Percentiles rank a stretch among this genome's conserved stretches.
These are phyloP conservation scores for Ophiocordyceps robertsii DNA, from an alignment of 2,329 filamentous ascomycete species.

Conservation along the genomic window DNA sequence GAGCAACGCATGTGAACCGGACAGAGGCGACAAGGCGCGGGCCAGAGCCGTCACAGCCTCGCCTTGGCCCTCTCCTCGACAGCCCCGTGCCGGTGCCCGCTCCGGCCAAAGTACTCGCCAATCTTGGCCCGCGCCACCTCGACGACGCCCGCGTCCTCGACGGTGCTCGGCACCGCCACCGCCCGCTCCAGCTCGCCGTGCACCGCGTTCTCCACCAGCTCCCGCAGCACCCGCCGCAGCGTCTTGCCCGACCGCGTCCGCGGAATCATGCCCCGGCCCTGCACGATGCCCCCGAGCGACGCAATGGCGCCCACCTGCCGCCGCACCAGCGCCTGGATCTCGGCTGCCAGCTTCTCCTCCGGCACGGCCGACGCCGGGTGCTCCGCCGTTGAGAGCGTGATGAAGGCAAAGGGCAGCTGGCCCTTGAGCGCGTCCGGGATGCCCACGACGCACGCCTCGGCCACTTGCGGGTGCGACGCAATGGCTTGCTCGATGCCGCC, in stretches of 20 bases:
- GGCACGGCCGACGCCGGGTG: slow-evolving; percentile 39
- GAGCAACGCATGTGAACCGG: no score
- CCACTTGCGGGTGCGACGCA: slow-evolving; percentile 62
- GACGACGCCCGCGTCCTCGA: slow-evolving; percentile 68
- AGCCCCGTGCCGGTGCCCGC: slow-evolving; percentile 24
- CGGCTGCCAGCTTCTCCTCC: slow-evolving; percentile 29
- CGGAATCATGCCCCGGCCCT: slow-evolving; percentile 76
- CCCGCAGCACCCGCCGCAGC: slow-evolving; percentile 64
- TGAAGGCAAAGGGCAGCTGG: slow-evolving; percentile 82
- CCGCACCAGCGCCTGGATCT: slow-evolving; percentile 62
- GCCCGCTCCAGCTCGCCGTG: slow-evolving; percentile 58
- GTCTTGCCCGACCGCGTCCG: slow-evolving; percentile 92
- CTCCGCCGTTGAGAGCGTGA: slow-evolving; percentile 36
- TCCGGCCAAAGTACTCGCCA: slow-evolving; percentile 58
- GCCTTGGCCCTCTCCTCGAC: slow-evolving; percentile 38
- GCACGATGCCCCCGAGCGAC: slow-evolving; percentile 71
- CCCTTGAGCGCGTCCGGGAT: slow-evolving; percentile 81
- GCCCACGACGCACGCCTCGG: slow-evolving; percentile 75
- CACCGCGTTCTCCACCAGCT: slow-evolving; percentile 72
- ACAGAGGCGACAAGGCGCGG: not conserved
- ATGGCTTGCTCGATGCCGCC: slow-evolving; percentile 86
- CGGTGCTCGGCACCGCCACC: slow-evolving; percentile 67
- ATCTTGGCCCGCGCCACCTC: slow-evolving; percentile 60
- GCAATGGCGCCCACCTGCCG: slow-evolving; percentile 81
- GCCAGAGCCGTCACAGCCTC: slow-evolving; percentile 29